Evolutionary conservation across 1,139 yeast species (phyloP).

Genomic region (Pichia terricola): DNA sequence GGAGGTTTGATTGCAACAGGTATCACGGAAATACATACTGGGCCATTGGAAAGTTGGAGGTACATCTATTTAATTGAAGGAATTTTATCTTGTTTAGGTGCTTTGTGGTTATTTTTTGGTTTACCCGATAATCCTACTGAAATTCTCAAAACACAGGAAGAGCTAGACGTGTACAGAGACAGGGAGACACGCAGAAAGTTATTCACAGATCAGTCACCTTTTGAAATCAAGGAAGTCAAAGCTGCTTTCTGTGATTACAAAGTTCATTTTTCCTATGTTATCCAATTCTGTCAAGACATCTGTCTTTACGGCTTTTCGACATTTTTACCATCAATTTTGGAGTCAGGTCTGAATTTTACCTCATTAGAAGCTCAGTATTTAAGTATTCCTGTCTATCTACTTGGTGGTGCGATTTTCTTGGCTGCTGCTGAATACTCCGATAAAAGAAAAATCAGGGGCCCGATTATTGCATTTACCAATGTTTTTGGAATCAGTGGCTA

Average conservation of each 20-base stretch:
- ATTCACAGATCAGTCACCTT: slow-evolving; percentile 2
- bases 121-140: slow-evolving; percentile 5
- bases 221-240: slow-evolving; percentile 3
- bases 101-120: slow-evolving; percentile 3
- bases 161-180: slow-evolving; percentile 2
- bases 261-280: slow-evolving; percentile 4
- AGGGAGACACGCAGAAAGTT: slow-evolving; percentile 6
- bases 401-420: slow-evolving; percentile 5
- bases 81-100: background rate
- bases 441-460: slow-evolving; percentile 4
- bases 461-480: slow-evolving; percentile 5
- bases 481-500: slow-evolving; percentile 7
- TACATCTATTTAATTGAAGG: slow-evolving; percentile 43
- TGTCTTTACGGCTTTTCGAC: slow-evolving; percentile 9
- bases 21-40: slow-evolving; percentile 23
- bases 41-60: slow-evolving; percentile 36
- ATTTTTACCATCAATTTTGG: slow-evolving; percentile 6
- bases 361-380: slow-evolving; percentile 7
- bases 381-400: slow-evolving; percentile 5
- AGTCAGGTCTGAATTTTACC: slow-evolving; percentile 3
- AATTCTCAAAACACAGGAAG: slow-evolving; percentile 4
- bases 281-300: slow-evolving; percentile 7
- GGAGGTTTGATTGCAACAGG: slow-evolving; percentile 38
- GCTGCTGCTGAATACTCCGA: slow-evolving; percentile 7
- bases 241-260: slow-evolving; percentile 6